phyloP scores from a whole-genome alignment of 371 early-diverging fungal species.

The Mortierella sp. region DNA sequence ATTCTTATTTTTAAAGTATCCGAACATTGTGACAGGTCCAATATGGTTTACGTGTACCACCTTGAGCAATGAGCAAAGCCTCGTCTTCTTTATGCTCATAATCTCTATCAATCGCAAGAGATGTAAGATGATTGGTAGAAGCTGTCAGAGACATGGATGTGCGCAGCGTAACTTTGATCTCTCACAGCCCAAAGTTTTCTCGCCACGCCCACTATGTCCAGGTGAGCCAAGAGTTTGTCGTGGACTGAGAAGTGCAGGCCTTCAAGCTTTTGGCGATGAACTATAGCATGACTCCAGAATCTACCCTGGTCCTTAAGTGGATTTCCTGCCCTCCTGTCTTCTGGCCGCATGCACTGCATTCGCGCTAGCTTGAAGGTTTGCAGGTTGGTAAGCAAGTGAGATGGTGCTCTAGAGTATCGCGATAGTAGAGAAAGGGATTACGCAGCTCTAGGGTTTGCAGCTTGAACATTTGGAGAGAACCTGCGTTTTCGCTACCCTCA shows the following conservation, averaged over 20 bases:
- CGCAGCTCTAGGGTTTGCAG: neutral
- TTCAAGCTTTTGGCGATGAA: neutral
- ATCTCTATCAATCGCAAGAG: neutral
- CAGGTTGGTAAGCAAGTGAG: neutral
- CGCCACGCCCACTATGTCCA: neutral
- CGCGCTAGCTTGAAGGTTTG: neutral
- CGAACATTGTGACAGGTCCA: neutral
- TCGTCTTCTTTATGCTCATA: neutral
- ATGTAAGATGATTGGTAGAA: neutral
- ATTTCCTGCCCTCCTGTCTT: neutral
- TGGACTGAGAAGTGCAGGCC: neutral
- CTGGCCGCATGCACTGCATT: neutral
- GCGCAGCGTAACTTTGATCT: neutral
- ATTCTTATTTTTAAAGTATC: neutral
- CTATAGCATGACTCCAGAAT: neutral
- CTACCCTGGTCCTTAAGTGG: neutral
- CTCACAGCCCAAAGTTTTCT: neutral
- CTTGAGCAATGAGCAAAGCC: neutral
- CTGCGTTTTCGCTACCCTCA: neutral
- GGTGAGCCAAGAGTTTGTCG: neutral
- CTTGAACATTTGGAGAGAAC: neutral
- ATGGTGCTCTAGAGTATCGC: neutral
- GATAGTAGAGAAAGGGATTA: neutral
- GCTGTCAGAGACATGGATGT: neutral
- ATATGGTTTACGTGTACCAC: neutral